Evolutionary conservation across 441 rosid genomes (phyloP).

Genomic region (Adansonia grandidieri): DNA sequence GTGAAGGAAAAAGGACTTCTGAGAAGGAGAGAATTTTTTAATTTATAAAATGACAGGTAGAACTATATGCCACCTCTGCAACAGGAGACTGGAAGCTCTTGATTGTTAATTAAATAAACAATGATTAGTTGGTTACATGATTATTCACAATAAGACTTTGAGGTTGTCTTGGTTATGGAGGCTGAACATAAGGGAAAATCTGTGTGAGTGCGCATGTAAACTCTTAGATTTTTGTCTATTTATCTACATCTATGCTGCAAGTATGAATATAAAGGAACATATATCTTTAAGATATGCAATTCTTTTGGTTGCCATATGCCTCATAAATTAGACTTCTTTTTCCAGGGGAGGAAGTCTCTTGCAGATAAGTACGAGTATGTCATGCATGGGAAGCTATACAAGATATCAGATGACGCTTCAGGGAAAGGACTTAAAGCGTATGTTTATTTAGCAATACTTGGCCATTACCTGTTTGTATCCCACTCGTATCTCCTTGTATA

Average conservation of each 20-base stretch:
- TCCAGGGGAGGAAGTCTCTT: conserved; percentile 77
- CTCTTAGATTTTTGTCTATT: neutral
- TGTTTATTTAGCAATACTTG: conserved; percentile 29
- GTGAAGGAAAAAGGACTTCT: too few species aligned
- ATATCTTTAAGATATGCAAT: neutral
- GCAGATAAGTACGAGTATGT: conserved; percentile 90
- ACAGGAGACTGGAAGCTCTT: too few species aligned
- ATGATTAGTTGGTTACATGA: too few species aligned
- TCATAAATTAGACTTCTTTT: conserved; percentile 13
- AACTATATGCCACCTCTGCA: too few species aligned
- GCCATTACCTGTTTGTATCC: neutral
- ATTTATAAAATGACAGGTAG: too few species aligned
- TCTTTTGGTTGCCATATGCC: neutral
- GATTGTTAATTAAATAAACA: too few species aligned
- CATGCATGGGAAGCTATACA: conserved; percentile 93
- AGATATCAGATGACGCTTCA: conserved; percentile 72
- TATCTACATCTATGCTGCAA: neutral
- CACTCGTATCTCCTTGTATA: neutral
- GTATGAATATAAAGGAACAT: neutral
- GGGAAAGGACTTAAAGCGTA: conserved; percentile 73
- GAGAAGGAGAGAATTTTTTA: too few species aligned
- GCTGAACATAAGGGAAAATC: too few species aligned
- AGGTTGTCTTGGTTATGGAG: too few species aligned
- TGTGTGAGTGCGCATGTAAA: too few species aligned
- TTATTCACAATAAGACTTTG: too few species aligned